Evolutionary conservation across 805 yeast species (phyloP), one percentile per base, ranked within the genome.

Genomic region (Suhomyces tanzawaensis): DNA sequence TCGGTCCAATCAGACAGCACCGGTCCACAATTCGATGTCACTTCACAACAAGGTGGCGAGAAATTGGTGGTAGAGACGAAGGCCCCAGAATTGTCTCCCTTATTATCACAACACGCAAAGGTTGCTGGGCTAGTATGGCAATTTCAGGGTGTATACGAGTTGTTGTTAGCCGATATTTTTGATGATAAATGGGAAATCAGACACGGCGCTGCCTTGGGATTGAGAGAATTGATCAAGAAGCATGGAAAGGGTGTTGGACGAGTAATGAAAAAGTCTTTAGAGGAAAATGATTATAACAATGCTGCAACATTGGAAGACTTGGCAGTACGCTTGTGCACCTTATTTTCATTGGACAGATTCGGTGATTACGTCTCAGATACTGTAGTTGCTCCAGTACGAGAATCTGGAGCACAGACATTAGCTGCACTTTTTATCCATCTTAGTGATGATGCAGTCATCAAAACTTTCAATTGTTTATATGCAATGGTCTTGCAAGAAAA

Each of bases 311-410:
- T 93, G 24, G 96, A 93, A 58, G 98, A 93, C 61, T 69, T 91
- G 40, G 83, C 95, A 3, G 87, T 93, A 14, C 73, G 97, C 44
- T 57, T 93, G 32, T 72, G 95, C 53, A 84, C 95, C 4, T 69
- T 93, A 9, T 87, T 93, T 60, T 91, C 97, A 3, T 68, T 93
- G 37, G 99, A 93, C 63, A 67, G 98, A 50, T 93, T 93, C 63
- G 98, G 97, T 32, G 99, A 93, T 66, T 93, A 86, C 60, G 95
- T 93, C 22, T 83, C 95, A 29, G 99, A 93, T 56, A 95, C 95
- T 5, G 99, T 93, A 11, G 95, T 93, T 26, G 98, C 98, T 0
- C 99, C 99, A 1, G 98, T 93, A 4, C 71, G 99, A 55, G 99
- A 95, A 62, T 88, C 96, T 24, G 88, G 91, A 19, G 97, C 96